Percentiles rank a stretch among this genome's conserved stretches.
phyloP scores from a whole-genome alignment of 2,329 filamentous ascomycete genomes.

The Fusarium sp. region DNA sequence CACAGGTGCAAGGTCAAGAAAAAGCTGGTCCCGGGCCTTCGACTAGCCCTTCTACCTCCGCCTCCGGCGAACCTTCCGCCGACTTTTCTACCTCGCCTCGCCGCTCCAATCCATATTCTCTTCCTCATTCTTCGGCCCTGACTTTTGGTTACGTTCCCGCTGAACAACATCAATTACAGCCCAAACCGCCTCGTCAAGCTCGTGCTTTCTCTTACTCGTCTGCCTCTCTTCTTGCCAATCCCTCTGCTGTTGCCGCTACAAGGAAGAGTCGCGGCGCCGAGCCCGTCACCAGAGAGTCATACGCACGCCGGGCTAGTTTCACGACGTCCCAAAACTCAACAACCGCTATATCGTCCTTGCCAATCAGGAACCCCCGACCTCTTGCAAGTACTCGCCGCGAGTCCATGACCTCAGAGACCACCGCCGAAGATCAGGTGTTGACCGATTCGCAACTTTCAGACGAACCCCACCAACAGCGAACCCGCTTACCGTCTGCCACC shows the following conservation, averaged over 20 bases:
- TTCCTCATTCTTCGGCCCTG: slow-evolving; percentile 29
- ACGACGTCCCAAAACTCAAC: slow-evolving; percentile 66
- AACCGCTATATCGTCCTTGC: slow-evolving; percentile 18
- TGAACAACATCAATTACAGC: slow-evolving; percentile 22
- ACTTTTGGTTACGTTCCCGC: slow-evolving; percentile 29
- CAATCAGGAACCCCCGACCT: slow-evolving; percentile 56
- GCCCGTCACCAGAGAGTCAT: slow-evolving; percentile 67
- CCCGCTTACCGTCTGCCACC: slow-evolving; percentile 51
- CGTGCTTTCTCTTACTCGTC: slow-evolving; percentile 44
- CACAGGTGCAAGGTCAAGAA: slow-evolving; percentile 17
- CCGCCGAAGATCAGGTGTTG: slow-evolving; percentile 54
- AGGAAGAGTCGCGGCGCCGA: slow-evolving; percentile 71
- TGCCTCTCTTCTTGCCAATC: slow-evolving; percentile 55
- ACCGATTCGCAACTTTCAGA: slow-evolving; percentile 58
- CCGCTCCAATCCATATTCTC: slow-evolving; percentile 29
- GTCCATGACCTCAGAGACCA: slow-evolving; percentile 57
- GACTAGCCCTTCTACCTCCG: slow-evolving; percentile 46
- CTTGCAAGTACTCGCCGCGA: slow-evolving; percentile 58
- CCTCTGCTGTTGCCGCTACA: slow-evolving; percentile 58
- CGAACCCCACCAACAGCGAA: slow-evolving; percentile 59
- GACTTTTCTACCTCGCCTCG: slow-evolving; percentile 45
- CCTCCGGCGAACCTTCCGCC: slow-evolving; percentile 46
- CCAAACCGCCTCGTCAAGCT: slow-evolving; percentile 31
- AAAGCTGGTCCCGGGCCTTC: slow-evolving; percentile 8
- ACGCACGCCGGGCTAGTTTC: slow-evolving; percentile 70